Conservation (phyloP, 2,329 filamentous ascomycete species). For the Huntiella abstrusa region DNA sequence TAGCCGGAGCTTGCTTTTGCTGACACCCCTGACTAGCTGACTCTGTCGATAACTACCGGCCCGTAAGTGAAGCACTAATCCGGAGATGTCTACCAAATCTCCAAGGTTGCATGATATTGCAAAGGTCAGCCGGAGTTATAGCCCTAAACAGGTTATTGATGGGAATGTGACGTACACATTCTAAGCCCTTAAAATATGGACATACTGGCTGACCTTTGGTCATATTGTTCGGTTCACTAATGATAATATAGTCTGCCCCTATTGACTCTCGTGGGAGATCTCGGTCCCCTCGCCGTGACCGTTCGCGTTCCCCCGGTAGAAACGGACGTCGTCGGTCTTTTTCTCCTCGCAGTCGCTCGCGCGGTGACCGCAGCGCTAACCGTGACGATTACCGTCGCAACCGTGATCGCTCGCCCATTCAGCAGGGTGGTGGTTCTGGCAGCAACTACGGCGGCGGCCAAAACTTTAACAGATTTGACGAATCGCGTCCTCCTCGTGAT, state of each 20-base stretch:
- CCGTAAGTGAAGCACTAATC: conserved; percentile 25
- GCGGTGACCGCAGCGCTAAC: conserved; percentile 34
- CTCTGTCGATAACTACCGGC: conserved; percentile 41
- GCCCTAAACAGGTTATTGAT: no score
- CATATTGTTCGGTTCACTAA: background rate
- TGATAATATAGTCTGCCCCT: conserved; percentile 2
- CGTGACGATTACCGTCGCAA: conserved; percentile 58
- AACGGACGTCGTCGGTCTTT: conserved; percentile 55
- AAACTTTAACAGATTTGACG: conserved; percentile 64
- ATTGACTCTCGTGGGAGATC: conserved; percentile 50
- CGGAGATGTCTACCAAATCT: background rate
- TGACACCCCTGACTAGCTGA: conserved; percentile 25
- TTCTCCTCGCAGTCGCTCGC: conserved; percentile 60
- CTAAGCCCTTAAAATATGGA: background rate
- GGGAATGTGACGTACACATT: no score
- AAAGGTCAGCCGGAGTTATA: background rate
- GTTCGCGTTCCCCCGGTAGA: conserved; percentile 67
- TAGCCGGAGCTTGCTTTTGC: no score
- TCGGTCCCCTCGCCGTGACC: conserved; percentile 57
- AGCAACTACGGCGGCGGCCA: conserved; percentile 39
- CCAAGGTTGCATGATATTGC: background rate
- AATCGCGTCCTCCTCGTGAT: conserved; percentile 66
- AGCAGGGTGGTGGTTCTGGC: conserved; percentile 48
- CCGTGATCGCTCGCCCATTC: conserved; percentile 67
- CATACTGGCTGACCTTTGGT: background rate